These are phyloP conservation scores for Filosporella fistucella DNA, from an alignment of 495 filamentous ascomycete species.

Conservation along the genomic window DNA sequence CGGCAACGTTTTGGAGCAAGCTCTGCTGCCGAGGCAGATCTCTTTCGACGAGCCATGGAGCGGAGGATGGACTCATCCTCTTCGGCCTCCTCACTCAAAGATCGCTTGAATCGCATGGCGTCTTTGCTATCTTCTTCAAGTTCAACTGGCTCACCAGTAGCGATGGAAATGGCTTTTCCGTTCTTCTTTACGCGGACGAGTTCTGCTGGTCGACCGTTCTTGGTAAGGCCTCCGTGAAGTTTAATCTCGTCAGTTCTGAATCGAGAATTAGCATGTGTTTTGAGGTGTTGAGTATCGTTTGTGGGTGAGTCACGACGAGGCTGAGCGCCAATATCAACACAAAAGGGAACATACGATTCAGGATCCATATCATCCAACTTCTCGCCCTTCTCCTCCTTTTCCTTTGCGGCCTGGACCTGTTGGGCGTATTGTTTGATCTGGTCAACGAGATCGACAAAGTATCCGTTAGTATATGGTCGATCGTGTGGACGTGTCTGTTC, in stretches of 20 bases:
- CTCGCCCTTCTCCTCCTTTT: constrained; percentile 38
- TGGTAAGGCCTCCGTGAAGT: constrained; percentile 69
- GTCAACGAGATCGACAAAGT: constrained; percentile 89
- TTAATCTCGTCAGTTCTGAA: constrained; percentile 60
- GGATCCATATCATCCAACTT: constrained; percentile 43
- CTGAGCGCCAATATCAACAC: not conserved
- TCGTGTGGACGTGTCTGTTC: constrained; percentile 79
- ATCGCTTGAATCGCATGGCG: constrained; percentile 52
- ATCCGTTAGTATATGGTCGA: constrained; percentile 82
- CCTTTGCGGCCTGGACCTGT: constrained; percentile 46
- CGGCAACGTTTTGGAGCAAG: constrained; percentile 67
- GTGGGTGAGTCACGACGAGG: not conserved
- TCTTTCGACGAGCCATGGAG: constrained; percentile 88
- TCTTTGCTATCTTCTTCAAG: constrained; percentile 37
- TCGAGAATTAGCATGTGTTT: constrained; percentile 34
- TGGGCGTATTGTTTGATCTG: constrained; percentile 74
- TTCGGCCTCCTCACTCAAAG: constrained; percentile 50
- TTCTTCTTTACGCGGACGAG: constrained; percentile 72
- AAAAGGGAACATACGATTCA: constrained; percentile 40
- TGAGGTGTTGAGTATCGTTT: not conserved
- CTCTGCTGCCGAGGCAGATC: constrained; percentile 67
- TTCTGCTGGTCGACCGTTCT: constrained; percentile 72
- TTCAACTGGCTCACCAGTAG: constrained; percentile 51
- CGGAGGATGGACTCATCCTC: constrained; percentile 74
- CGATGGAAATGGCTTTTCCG: constrained; percentile 70